phyloP scores from a whole-genome alignment of 257 asterid genomes.

The Ocimum tenuiflorum region DNA sequence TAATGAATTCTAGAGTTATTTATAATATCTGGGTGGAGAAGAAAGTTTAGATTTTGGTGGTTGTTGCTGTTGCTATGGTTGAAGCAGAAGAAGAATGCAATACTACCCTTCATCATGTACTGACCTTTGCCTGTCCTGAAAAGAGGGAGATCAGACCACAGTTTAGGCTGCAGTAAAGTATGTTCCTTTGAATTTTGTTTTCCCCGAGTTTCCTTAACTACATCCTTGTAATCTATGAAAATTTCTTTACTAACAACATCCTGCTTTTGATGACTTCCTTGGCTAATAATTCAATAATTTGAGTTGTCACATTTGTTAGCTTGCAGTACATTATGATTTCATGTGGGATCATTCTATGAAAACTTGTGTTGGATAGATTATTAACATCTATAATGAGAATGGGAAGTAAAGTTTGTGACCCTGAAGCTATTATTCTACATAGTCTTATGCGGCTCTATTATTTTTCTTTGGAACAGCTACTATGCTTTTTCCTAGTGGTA shows the following conservation, averaged over 20 bases:
- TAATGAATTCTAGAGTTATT: background rate
- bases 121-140: background rate
- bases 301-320: background rate
- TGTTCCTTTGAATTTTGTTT: background rate
- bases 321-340: background rate
- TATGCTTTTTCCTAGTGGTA: background rate
- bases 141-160: background rate
- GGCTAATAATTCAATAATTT: background rate
- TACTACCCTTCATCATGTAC: background rate
- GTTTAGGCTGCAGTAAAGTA: background rate
- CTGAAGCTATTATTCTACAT: background rate
- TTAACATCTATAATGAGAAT: background rate
- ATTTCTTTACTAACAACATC: background rate
- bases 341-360: background rate
- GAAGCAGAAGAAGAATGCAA: background rate
- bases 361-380: background rate
- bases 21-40: background rate
- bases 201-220: background rate
- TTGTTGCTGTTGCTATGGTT: background rate
- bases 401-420: background rate
- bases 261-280: background rate
- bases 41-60: background rate
- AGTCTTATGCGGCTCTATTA: background rate
- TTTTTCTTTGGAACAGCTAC: background rate
- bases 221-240: background rate